Percentiles rank a stretch among this genome's conserved stretches.
These are phyloP conservation scores for Dalbergia oliveri DNA, from an alignment of 306 rosid genomes.

Conservation along the genomic window DNA sequence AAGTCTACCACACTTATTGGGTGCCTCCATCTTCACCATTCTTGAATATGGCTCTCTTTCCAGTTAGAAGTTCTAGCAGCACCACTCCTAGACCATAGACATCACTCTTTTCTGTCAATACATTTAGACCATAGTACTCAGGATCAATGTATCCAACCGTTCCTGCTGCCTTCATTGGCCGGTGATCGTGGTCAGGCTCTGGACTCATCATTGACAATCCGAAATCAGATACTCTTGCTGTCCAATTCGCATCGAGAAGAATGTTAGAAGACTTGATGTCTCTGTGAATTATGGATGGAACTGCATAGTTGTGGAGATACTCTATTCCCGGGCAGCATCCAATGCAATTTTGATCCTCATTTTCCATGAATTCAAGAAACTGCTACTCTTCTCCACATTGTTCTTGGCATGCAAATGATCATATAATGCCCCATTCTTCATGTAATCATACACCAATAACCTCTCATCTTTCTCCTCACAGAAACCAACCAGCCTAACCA, in stretches of 20 bases:
- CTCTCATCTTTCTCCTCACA: constrained; percentile 89
- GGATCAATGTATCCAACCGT: constrained; percentile 97
- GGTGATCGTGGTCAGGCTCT: constrained; percentile 55
- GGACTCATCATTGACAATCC: constrained; percentile 89
- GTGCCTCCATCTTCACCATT: constrained; percentile 63
- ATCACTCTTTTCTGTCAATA: constrained; percentile 88
- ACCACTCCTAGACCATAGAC: constrained; percentile 95
- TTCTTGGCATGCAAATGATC: constrained; percentile 80
- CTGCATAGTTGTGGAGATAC: constrained; percentile 94
- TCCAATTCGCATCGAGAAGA: constrained; percentile 77
- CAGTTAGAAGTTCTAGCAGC: constrained; percentile 84
- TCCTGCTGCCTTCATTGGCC: constrained; percentile 80
- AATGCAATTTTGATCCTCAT: constrained; percentile 86
- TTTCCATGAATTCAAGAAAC: constrained; percentile 77
- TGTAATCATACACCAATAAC: constrained; percentile 85
- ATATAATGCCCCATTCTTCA: constrained; percentile 89
- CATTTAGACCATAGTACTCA: constrained; percentile 88
- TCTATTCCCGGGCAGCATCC: constrained; percentile 92
- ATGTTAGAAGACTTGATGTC: constrained; percentile 94
- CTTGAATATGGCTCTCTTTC: constrained; percentile 88
- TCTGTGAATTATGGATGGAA: constrained; percentile 89
- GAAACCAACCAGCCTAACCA: constrained; percentile 88
- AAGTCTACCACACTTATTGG: constrained; percentile 74
- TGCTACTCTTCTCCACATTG: constrained; percentile 66
- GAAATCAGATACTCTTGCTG: constrained; percentile 87